These are phyloP conservation scores for Auricularia cornea DNA, from an alignment of 768 basidiomycete genomes.

Conservation along the genomic window DNA sequence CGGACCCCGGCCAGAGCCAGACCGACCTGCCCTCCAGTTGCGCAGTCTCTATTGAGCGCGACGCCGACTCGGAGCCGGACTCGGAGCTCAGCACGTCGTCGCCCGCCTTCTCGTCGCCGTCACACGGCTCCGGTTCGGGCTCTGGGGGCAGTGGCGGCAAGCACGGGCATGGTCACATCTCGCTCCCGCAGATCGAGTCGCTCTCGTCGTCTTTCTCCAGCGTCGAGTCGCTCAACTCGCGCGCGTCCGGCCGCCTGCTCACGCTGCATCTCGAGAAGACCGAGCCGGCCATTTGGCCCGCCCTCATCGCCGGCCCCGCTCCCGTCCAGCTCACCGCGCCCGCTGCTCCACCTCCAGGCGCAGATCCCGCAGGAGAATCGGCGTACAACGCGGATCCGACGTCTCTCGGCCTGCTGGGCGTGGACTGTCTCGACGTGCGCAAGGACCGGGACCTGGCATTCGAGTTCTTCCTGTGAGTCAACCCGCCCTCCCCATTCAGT, in stretches of 20 bases:
- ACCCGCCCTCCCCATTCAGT: background rate
- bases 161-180: conserved; percentile 11
- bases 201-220: conserved; percentile 70
- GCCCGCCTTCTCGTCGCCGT: conserved; percentile 55
- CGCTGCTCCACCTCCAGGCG: conserved; percentile 41
- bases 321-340: conserved; percentile 51
- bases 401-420: conserved; percentile 60
- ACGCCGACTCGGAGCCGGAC: conserved; percentile 62
- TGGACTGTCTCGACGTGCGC: conserved; percentile 67
- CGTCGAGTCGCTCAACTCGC: conserved; percentile 57
- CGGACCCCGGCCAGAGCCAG: conserved; percentile 40
- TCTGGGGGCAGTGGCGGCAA: conserved; percentile 24
- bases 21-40: conserved; percentile 74
- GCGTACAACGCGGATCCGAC: conserved; percentile 84
- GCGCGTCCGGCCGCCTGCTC: conserved; percentile 42
- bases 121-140: conserved; percentile 37
- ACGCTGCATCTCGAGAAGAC: conserved; percentile 78
- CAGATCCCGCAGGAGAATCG: conserved; percentile 43
- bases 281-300: conserved; percentile 74
- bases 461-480: conserved; percentile 66
- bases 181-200: conserved; percentile 6
- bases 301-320: conserved; percentile 66
- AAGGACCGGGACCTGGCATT: conserved; percentile 72
- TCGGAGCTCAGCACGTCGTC: conserved; percentile 43
- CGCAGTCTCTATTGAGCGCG: conserved; percentile 72